Base-by-base conservation (phyloP, 2,329 filamentous ascomycete species). In the Curvularia spicifera region DNA sequence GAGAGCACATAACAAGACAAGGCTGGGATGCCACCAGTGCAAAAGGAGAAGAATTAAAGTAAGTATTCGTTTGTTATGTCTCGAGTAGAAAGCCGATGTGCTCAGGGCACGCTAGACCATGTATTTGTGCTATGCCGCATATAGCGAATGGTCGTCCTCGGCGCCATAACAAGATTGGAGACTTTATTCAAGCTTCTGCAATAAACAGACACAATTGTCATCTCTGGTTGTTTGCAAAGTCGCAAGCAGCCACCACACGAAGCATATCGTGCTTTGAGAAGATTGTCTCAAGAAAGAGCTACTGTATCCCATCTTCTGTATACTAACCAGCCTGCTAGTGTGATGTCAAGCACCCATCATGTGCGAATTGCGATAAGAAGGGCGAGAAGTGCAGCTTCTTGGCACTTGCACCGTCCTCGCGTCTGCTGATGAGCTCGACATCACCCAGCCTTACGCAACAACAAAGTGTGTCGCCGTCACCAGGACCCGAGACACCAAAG, bases 11-110 rank as follows among this genome's bases (percentile, higher is more conserved):
- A 75, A 71, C 59, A 76, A 76, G 57, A 72, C 74, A 13, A 70
- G 74, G 53, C 44, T 75, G 51, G 74, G 74, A 2, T 76, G 74
- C 40, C 65, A 65, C 29, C 68, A 74, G 44, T 76, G 74, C 48
- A 76, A 76, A 57, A 68, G 65, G 46, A 67, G 73, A 65, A 65
- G 74, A 45, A 74, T 76, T 48, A 76, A 76, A 65, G 72, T 73
- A 64, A 59, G 64, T 56, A 5, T 29, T 33, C n/a, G 13, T 55
- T 12, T 20, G 7, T 28, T 29, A 20, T 51, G 12, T 49, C 22
- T 45, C 26, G 18, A 5, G 37, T 26, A 22, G 39, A 24, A 33
- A 4, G 28, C 12, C n/a, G 31, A 24, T 15, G 18, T 40, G 20
- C 35, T 22, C 24, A 20, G 26, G 42, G 45, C 22, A 35, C 29